Evolutionary conservation across 805 yeast species (phyloP).

Genomic region (Blastobotrys chiropterorum): DNA sequence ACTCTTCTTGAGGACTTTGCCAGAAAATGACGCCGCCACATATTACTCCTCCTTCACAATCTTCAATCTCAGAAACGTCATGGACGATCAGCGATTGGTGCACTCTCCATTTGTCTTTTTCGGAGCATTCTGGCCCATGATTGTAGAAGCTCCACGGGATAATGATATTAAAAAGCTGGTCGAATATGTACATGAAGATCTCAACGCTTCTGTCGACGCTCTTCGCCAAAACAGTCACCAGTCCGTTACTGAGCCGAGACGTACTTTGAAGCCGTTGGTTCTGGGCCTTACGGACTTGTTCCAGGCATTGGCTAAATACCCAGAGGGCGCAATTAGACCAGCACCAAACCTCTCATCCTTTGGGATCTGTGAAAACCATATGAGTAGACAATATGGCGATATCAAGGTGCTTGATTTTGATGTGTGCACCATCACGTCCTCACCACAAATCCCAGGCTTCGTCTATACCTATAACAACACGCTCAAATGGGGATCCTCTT

Average conservation of each 20-base stretch:
- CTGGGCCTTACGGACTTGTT: not conserved
- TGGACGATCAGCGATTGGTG: not conserved
- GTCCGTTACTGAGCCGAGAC: not conserved
- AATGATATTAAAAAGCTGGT: not conserved
- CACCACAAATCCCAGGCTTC: constrained; percentile 7
- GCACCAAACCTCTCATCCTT: not conserved
- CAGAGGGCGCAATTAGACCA: not conserved
- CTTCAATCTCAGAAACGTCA: not conserved
- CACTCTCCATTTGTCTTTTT: constrained; percentile 4
- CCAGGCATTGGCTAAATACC: not conserved
- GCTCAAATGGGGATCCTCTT: not conserved
- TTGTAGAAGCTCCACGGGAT: not conserved
- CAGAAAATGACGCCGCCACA: constrained; percentile 1
- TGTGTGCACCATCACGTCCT: not conserved
- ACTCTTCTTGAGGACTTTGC: not conserved
- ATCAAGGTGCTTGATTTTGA: not conserved
- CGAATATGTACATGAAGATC: not conserved
- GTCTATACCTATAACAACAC: constrained; percentile 4
- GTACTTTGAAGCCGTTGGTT: not conserved
- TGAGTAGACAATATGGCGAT: constrained; percentile 1
- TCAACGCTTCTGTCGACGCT: not conserved
- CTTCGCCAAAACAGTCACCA: not conserved
- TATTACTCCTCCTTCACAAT: constrained; percentile 5
- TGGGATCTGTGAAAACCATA: not conserved
- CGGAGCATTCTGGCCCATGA: constrained; percentile 9